Percentiles rank a stretch among this genome's conserved stretches.
Evolutionary conservation across 1,284 basidiomycete genomes (phyloP).

Genomic region (Porogramme epimiltina): DNA sequence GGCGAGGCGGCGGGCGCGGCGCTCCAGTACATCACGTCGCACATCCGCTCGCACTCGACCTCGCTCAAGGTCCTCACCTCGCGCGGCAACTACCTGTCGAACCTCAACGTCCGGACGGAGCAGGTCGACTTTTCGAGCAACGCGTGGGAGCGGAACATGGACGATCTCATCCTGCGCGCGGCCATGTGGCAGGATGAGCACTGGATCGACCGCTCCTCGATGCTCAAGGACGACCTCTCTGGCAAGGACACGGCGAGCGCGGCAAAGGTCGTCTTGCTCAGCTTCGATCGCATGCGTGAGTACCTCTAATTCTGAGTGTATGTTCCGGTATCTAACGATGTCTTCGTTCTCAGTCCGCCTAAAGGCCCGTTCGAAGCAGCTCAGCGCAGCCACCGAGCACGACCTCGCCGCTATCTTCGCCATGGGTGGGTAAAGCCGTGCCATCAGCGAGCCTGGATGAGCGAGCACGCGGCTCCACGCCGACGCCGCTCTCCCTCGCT

Average conservation of each 20-base stretch:
- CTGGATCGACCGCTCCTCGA: slow-evolving; percentile 81
- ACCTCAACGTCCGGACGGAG: slow-evolving; percentile 84
- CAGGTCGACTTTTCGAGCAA: slow-evolving; percentile 72
- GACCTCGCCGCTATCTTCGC: slow-evolving; percentile 70
- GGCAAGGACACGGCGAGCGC: slow-evolving; percentile 44
- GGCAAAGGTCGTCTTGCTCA: slow-evolving; percentile 86
- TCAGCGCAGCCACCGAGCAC: slow-evolving; percentile 76
- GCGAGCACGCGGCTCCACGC: no score
- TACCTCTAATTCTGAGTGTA: slow-evolving; percentile 24
- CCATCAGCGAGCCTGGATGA: no score
- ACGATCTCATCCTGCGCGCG: slow-evolving; percentile 92
- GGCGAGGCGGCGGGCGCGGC: slow-evolving; percentile 75
- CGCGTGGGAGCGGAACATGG: slow-evolving; percentile 80
- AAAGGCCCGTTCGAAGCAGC: slow-evolving; percentile 80
- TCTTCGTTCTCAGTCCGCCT: slow-evolving; percentile 61
- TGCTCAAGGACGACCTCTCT: slow-evolving; percentile 52
- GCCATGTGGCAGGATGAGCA: slow-evolving; percentile 93
- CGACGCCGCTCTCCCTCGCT: no score
- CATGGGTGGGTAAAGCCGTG: slow-evolving; percentile 15
- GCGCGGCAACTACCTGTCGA: slow-evolving; percentile 90
- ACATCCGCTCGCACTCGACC: slow-evolving; percentile 71
- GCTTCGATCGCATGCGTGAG: slow-evolving; percentile 89
- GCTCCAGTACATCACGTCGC: slow-evolving; percentile 74
- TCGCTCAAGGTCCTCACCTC: slow-evolving; percentile 95
- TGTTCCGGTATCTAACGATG: slow-evolving; percentile 1